Conservation (phyloP, 768 basidiomycete genomes). For the Roridomyces roridus region DNA sequence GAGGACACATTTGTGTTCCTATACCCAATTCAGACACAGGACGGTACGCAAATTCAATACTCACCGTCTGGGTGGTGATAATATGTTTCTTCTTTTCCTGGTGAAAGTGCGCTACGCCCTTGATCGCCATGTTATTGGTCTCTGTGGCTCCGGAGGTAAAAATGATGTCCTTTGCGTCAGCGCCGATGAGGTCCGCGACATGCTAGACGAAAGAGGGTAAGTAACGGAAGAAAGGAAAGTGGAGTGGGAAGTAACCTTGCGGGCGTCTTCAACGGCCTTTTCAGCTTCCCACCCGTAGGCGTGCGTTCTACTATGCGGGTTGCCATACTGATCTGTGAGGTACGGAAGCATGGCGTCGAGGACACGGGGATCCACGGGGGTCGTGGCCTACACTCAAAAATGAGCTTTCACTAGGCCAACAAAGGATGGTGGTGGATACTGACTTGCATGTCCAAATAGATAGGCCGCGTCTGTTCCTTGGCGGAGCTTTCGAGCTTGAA, state of each 20-base stretch:
- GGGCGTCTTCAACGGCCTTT: constrained; percentile 89
- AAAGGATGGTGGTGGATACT: constrained; percentile 24
- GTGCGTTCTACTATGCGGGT: constrained; percentile 97
- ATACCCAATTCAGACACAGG: constrained; percentile 1
- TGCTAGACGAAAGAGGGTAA: constrained; percentile 54
- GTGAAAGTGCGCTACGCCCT: constrained; percentile 95
- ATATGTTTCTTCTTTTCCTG: constrained; percentile 93
- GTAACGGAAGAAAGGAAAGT: constrained; percentile 2
- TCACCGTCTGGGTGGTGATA: constrained; percentile 92
- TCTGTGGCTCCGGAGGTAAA: constrained; percentile 99
- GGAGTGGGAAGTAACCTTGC: constrained; percentile 58
- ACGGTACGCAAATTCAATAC: constrained; percentile 30
- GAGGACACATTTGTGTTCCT: constrained; percentile 99
- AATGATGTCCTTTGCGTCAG: constrained; percentile 93
- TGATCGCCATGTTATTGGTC: constrained; percentile 96
- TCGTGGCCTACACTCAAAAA: constrained; percentile 77
- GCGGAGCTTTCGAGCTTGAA: constrained; percentile 75
- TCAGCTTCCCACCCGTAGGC: constrained; percentile 99
- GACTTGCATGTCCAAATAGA: constrained; percentile 98
- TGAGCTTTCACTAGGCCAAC: constrained; percentile 4
- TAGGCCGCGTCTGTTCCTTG: constrained; percentile 77
- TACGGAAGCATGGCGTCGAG: constrained; percentile 97
- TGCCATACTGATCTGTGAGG: constrained; percentile 94
- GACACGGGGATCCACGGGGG: constrained; percentile 96
- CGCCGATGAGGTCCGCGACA: constrained; percentile 91